Percentiles rank a stretch among this genome's conserved stretches.
phyloP scores from a whole-genome alignment of 345 rosid genomes.

The Eucalyptus regnans region DNA sequence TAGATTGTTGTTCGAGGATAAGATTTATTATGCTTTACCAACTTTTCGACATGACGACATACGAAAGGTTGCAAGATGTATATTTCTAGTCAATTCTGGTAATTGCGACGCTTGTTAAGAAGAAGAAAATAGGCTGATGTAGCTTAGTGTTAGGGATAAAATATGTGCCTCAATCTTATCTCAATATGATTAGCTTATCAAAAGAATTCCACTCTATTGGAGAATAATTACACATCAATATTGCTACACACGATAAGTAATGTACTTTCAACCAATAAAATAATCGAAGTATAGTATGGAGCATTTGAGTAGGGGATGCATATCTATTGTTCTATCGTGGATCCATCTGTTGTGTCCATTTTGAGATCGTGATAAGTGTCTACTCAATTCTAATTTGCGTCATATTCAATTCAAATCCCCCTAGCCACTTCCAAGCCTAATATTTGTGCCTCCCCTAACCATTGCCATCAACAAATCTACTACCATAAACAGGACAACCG shows the following conservation, averaged over 20 bases:
- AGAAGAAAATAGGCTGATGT: neutral
- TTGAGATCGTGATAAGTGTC: neutral
- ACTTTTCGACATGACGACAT: neutral
- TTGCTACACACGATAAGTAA: accelerated
- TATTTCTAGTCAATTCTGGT: neutral
- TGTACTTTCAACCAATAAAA: accelerated
- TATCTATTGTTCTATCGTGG: neutral
- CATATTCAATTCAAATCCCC: neutral
- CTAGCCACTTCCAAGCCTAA: neutral
- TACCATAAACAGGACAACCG: accelerated
- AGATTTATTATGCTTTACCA: neutral
- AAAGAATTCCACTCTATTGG: neutral
- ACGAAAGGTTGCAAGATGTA: accelerated
- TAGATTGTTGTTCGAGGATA: neutral
- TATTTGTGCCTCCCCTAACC: neutral
- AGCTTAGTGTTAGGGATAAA: neutral
- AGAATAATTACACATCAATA: accelerated
- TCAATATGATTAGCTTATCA: neutral
- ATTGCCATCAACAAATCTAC: neutral
- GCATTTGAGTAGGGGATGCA: neutral
- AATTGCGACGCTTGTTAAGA: neutral
- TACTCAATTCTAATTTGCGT: accelerated
- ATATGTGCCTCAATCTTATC: accelerated
- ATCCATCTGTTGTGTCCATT: neutral
- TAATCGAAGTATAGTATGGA: accelerated